These are phyloP conservation scores for Colletotrichum shisoi DNA, from an alignment of 2,329 filamentous ascomycete genomes.

Conservation along the genomic window DNA sequence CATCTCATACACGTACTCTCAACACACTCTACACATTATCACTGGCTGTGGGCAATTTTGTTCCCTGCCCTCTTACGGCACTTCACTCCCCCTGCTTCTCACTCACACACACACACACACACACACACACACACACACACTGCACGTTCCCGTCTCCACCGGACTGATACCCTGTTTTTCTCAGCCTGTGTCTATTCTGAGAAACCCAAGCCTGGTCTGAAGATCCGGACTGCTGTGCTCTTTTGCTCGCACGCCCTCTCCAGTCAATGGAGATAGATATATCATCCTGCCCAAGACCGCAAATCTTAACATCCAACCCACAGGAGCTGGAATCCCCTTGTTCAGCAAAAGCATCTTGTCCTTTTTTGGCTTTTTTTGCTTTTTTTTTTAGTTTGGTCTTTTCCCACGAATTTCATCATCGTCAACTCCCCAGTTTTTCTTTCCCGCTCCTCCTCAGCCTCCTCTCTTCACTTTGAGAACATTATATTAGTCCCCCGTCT, in stretches of 20 bases:
- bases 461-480: constrained; percentile 7
- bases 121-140: neutral
- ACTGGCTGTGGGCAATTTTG: constrained; percentile 6
- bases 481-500: constrained; percentile 18
- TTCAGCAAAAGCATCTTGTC: constrained; percentile 23
- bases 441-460: neutral
- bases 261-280: constrained; percentile 25
- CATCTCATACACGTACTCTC: constrained; percentile 35
- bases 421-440: constrained; percentile 14
- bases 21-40: neutral
- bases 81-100: constrained; percentile 2
- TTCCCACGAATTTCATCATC: constrained; percentile 3
- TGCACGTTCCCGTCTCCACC: constrained; percentile 31
- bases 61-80: neutral
- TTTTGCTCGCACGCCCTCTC: constrained; percentile 1
- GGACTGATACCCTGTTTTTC: constrained; percentile 35
- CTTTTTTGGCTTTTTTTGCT: neutral
- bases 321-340: constrained; percentile 38
- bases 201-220: constrained; percentile 34
- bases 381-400: neutral
- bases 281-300: constrained; percentile 37
- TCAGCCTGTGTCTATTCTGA: constrained; percentile 35
- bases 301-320: constrained; percentile 18
- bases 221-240: constrained; percentile 9
- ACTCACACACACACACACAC: neutral